phyloP scores from a whole-genome alignment of 208 protist genomes.

The Naegleria fowleri region DNA sequence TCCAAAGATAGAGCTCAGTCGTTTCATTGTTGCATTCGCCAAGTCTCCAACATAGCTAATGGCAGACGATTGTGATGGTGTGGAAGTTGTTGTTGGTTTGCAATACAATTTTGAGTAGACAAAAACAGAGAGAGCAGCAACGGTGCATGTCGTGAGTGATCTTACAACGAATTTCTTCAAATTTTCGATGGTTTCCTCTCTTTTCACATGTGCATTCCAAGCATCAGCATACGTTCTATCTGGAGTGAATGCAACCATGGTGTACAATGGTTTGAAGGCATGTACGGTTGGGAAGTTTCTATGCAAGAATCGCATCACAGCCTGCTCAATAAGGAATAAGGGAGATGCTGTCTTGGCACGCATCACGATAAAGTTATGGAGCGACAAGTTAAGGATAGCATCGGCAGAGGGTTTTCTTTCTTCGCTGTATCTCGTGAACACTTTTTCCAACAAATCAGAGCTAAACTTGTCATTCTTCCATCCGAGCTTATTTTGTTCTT shows the following conservation, averaged over 20 bases:
- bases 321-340: neutral
- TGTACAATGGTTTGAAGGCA: constrained; percentile 9
- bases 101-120: neutral
- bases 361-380: constrained; percentile 40
- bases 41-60: neutral
- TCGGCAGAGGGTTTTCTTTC: constrained; percentile 34
- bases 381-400: constrained; percentile 30
- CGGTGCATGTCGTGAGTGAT: neutral
- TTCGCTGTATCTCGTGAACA: neutral
- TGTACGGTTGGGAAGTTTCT: neutral
- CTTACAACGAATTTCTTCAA: neutral
- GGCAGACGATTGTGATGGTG: neutral
- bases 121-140: neutral
- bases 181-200: neutral
- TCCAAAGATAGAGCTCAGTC: no score
- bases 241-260: constrained; percentile 30
- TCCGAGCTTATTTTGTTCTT: neutral
- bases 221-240: neutral
- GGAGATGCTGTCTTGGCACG: neutral
- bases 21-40: no score
- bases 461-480: neutral
- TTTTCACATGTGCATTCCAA: neutral
- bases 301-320: neutral
- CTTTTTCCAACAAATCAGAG: neutral
- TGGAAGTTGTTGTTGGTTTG: neutral